phyloP scores from a whole-genome alignment of 2,329 filamentous ascomycete genomes.

The Monilinia vaccinii-corymbosi region DNA sequence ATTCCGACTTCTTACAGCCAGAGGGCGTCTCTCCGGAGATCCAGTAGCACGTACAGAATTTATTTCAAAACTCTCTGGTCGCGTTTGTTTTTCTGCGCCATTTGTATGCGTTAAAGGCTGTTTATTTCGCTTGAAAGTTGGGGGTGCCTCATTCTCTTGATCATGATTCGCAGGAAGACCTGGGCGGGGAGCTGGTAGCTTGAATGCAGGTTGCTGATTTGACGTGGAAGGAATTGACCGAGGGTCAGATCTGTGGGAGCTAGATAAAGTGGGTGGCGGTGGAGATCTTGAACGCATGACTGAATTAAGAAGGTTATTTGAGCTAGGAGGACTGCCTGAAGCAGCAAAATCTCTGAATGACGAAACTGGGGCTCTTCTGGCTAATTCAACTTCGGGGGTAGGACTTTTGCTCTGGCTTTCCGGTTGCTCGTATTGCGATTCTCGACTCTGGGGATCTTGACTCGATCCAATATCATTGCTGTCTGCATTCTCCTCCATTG shows the following conservation, averaged over 20 bases:
- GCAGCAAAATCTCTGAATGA: conserved; percentile 33
- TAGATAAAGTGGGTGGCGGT: conserved; percentile 22
- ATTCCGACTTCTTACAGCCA: conserved; percentile 47
- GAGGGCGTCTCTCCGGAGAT: conserved; percentile 48
- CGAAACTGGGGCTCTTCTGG: not conserved
- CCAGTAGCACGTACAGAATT: conserved; percentile 30
- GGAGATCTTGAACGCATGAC: conserved; percentile 26
- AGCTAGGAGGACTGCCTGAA: conserved; percentile 51
- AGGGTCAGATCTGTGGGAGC: conserved; percentile 26
- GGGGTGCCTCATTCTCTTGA: conserved; percentile 75
- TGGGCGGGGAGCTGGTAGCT: conserved; percentile 44
- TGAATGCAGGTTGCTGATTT: conserved; percentile 44
- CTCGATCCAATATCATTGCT: conserved; percentile 25
- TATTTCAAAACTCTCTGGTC: conserved; percentile 40
- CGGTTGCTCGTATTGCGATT: conserved; percentile 19
- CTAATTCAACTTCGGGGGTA: conserved; percentile 19
- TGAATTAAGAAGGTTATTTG: conserved; percentile 27
- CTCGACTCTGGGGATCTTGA: conserved; percentile 26
- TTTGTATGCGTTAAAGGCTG: conserved; percentile 24
- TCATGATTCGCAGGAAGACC: conserved; percentile 57
- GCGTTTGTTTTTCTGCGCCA: conserved; percentile 39
- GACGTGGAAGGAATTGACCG: conserved; percentile 35
- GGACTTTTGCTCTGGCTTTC: conserved; percentile 25
- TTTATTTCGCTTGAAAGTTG: conserved; percentile 50
- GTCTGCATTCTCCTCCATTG: conserved; percentile 29